Evolutionary conservation across 2,329 filamentous ascomycete species (phyloP).

Genomic region (Neonectria magnoliae): DNA sequence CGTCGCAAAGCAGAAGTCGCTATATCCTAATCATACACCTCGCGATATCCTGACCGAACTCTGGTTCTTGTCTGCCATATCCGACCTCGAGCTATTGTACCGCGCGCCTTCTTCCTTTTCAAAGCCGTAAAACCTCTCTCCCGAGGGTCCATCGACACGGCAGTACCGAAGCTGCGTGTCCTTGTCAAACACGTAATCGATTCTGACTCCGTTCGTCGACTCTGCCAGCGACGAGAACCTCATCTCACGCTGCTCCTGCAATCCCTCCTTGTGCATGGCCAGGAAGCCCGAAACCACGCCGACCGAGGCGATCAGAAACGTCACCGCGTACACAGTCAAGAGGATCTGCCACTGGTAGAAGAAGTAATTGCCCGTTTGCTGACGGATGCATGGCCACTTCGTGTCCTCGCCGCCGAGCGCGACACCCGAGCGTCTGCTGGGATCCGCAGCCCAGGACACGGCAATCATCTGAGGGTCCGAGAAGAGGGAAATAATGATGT

Average conservation of each 20-base stretch:
- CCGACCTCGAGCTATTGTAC: neutral
- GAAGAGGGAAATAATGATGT: conserved; percentile 32
- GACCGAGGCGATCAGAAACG: conserved; percentile 20
- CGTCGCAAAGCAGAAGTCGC: neutral
- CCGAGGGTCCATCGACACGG: neutral
- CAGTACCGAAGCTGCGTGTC: conserved; percentile 5
- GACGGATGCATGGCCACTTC: conserved; percentile 23
- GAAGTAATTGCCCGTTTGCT: conserved; percentile 26
- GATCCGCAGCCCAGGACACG: conserved; percentile 30
- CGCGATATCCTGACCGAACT: neutral
- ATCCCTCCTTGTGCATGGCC: conserved; percentile 29
- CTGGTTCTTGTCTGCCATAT: neutral
- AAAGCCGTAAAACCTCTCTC: conserved; percentile 4
- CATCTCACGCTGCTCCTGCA: conserved; percentile 32
- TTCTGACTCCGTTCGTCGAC: conserved; percentile 22
- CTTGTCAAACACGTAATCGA: neutral
- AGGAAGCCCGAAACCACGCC: conserved; percentile 27
- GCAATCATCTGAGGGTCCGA: conserved; percentile 34
- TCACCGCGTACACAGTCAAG: conserved; percentile 19
- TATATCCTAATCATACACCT: neutral
- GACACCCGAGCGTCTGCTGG: conserved; percentile 23
- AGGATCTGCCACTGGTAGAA: conserved; percentile 26
- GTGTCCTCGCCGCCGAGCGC: conserved; percentile 17
- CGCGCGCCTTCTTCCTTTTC: conserved; percentile 5
- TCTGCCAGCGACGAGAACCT: conserved; percentile 24